Percentiles rank a stretch among this genome's conserved stretches.
Evolutionary conservation across 805 yeast species (phyloP).

Genomic region (Scheffersomyces spartinae): DNA sequence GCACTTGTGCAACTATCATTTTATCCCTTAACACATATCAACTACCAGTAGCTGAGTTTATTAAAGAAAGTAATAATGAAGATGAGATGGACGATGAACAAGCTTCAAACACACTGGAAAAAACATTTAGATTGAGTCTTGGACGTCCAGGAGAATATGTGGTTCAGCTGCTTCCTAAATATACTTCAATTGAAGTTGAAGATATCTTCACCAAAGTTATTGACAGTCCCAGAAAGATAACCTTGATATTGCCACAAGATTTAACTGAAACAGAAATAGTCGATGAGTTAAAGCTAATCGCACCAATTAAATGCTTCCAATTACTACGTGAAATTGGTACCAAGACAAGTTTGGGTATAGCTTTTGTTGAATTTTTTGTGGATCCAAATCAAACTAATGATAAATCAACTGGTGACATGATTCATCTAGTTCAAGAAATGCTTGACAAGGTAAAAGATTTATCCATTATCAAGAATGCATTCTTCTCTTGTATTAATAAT

Average conservation of each 20-base stretch:
- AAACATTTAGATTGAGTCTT: slow-evolving; percentile 6
- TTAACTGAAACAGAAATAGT: slow-evolving; percentile 31
- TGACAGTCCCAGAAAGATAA: slow-evolving; percentile 37
- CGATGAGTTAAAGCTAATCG: slow-evolving; percentile 30
- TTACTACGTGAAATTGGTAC: slow-evolving; percentile 36
- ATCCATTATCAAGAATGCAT: slow-evolving; percentile 11
- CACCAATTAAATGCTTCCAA: slow-evolving; percentile 27
- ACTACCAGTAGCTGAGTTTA: no score
- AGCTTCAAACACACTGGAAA: slow-evolving; percentile 15
- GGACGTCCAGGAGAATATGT: slow-evolving; percentile 26
- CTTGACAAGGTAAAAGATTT: slow-evolving; percentile 7
- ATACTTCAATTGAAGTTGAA: slow-evolving; percentile 6
- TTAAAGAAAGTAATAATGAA: no score
- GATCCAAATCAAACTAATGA: slow-evolving; percentile 7
- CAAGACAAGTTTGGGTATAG: slow-evolving; percentile 44
- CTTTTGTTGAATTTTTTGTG: slow-evolving; percentile 35
- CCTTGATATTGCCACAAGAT: slow-evolving; percentile 31
- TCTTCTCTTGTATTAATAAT: slow-evolving; percentile 21
- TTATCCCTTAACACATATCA: slow-evolving; percentile 26
- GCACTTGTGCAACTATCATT: slow-evolving; percentile 44
- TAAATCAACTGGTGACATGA: slow-evolving; percentile 6
- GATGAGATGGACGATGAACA: no score
- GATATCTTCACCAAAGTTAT: slow-evolving; percentile 16
- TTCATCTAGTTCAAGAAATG: slow-evolving; percentile 5
- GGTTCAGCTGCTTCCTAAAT: slow-evolving; percentile 14